Percentiles rank a stretch among this genome's conserved stretches.
Conservation (phyloP, 805 yeast genomes). For the Ogataea corticis region DNA sequence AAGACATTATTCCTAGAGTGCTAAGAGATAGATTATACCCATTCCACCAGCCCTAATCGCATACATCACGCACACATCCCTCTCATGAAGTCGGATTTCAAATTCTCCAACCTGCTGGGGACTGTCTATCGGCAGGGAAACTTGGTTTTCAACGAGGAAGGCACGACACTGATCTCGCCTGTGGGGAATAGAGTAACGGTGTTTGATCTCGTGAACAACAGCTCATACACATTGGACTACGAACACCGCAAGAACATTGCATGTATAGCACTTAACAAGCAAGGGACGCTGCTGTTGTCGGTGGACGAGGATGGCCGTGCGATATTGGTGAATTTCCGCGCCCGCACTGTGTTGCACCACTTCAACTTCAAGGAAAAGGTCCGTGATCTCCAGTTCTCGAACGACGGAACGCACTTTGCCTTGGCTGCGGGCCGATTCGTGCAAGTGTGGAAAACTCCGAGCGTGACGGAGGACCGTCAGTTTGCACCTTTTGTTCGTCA, state of each 20-base stretch:
- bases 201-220: conserved; percentile 81
- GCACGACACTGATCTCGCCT: conserved; percentile 79
- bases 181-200: conserved; percentile 92
- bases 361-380: conserved; percentile 88
- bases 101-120: conserved; percentile 86
- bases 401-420: conserved; percentile 87
- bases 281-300: conserved; percentile 74
- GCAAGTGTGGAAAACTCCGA: conserved; percentile 94
- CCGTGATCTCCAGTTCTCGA: conserved; percentile 74
- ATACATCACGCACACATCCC: background rate
- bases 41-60: background rate
- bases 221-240: conserved; percentile 85
- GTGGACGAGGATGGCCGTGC: conserved; percentile 94
- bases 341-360: conserved; percentile 87
- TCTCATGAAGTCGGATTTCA: conserved; percentile 81
- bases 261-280: conserved; percentile 78
- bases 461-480: conserved; percentile 76
- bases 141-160: conserved; percentile 81
- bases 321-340: conserved; percentile 78
- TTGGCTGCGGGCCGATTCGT: conserved; percentile 78
- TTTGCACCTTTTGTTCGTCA: conserved; percentile 95
- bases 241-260: conserved; percentile 88
- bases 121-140: conserved; percentile 96
- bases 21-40: too few species aligned
- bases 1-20: too few species aligned